Evolutionary conservation across 306 rosid species (phyloP), one percentile per base, ranked within the genome.

Genomic region (Sechiopsis laciniata): DNA sequence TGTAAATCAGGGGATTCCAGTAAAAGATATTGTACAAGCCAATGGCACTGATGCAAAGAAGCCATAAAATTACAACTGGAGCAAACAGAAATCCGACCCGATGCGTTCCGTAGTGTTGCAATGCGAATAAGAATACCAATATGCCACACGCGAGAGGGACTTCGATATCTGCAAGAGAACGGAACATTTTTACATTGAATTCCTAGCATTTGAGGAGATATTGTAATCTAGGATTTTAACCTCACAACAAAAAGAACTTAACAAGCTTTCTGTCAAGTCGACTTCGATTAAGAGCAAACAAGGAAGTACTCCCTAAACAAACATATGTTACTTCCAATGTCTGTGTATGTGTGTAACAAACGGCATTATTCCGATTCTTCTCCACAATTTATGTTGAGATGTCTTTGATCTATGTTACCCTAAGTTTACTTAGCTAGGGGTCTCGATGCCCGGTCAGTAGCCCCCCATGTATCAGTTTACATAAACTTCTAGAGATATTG

Each of bases 71-170:
- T 79, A 94, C 97, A 53, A 93, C 77, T 6, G 98, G 98, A 52
- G 98, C 98, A 76, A 93, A 93, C 74, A 93, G 85, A 73, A 84
- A 85, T 35, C 97, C 98, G 6, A 93, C 78, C 4, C 91, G 88
- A 74, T 93, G 94, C 2, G 98, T 93, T 53, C 98, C 98, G 8
- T 88, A 93, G 80, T 93, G 98, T 83, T 93, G 98, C 57, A 93
- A 85, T 65, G 94, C 87, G 72, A 93, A 93, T 81, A 93, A 71
- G 85, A 90, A 81, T 8, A 93, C 8, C 80, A 93, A 87, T 80
- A 93, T 86, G 74, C 80, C 52, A 71, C 98, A 93, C 19, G 97
- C 91, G 69, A 84, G 88, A 16, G 98, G 98, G 71, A 93, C 90
- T 82, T 90, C 96, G 73, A 93, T 87, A 81, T 90, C 98, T 93